Conservation (phyloP, 1,284 basidiomycete species). For the Cutaneotrichosporon mucoides region DNA sequence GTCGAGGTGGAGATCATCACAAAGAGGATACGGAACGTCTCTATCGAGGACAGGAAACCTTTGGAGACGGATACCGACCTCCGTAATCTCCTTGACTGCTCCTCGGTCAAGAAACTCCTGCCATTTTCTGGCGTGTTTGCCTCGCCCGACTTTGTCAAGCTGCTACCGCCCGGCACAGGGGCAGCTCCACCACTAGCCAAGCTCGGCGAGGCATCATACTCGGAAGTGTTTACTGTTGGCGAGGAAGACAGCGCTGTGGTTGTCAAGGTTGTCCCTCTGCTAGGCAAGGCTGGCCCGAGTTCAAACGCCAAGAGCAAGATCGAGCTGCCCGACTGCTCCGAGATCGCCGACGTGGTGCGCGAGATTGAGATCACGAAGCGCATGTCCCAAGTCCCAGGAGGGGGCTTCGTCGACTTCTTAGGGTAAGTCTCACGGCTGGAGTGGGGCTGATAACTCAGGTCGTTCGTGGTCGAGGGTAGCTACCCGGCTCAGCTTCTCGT, state of each 20-base stretch:
- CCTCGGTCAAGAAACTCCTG: neutral
- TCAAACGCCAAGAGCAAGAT: neutral
- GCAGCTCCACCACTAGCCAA: constrained; percentile 53
- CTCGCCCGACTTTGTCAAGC: constrained; percentile 1
- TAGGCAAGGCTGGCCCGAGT: neutral
- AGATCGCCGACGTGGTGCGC: constrained; percentile 72
- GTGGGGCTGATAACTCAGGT: constrained; percentile 40
- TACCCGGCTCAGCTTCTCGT: constrained; percentile 75
- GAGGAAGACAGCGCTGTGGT: constrained; percentile 45
- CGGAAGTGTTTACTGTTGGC: constrained; percentile 84
- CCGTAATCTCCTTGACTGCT: neutral
- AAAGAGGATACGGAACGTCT: neutral
- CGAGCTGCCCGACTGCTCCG: constrained; percentile 55
- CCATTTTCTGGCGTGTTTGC: constrained; percentile 15
- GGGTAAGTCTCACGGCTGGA: constrained; percentile 49
- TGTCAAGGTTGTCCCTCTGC: constrained; percentile 32
- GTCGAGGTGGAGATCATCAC: constrained; percentile 4
- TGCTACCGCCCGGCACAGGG: neutral
- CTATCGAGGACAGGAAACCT: neutral
- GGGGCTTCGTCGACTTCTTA: constrained; percentile 71
- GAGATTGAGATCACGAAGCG: constrained; percentile 81
- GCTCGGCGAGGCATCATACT: constrained; percentile 93
- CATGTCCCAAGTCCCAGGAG: constrained; percentile 63
- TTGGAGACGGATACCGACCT: neutral
- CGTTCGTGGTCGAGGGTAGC: constrained; percentile 76